These are phyloP conservation scores for Wolfiporia cocos DNA, from an alignment of 1,284 basidiomycete genomes.

Conservation along the genomic window DNA sequence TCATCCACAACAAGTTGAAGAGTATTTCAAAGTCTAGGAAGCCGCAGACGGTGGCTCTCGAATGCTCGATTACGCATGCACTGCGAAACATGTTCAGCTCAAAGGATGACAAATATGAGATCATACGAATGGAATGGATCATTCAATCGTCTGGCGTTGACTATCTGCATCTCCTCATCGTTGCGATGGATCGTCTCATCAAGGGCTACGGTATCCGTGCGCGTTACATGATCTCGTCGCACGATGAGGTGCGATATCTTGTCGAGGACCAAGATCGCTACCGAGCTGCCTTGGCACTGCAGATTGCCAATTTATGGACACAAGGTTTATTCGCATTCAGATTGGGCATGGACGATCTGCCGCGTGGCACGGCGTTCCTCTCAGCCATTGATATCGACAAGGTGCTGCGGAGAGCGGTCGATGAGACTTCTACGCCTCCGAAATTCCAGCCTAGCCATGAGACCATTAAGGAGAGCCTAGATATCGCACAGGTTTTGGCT, in stretches of 20 bases:
- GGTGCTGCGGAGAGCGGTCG: slow-evolving; percentile 92
- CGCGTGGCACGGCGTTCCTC: slow-evolving; percentile 94
- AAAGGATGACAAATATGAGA: slow-evolving; percentile 88
- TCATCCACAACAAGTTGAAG: slow-evolving; percentile 98
- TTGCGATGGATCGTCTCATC: slow-evolving; percentile 90
- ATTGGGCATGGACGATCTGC: slow-evolving; percentile 95
- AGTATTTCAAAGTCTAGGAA: slow-evolving; percentile 85
- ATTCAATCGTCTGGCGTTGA: slow-evolving; percentile 98
- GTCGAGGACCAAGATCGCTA: slow-evolving; percentile 86
- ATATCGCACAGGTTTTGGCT: slow-evolving; percentile 64
- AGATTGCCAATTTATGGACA: slow-evolving; percentile 97
- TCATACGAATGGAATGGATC: slow-evolving; percentile 98
- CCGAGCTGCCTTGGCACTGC: slow-evolving; percentile 85
- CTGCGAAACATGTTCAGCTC: slow-evolving; percentile 80
- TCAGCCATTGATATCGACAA: slow-evolving; percentile 93
- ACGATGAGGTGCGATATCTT: slow-evolving; percentile 95
- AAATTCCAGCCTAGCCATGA: slow-evolving; percentile 82
- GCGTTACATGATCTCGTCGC: slow-evolving; percentile 93
- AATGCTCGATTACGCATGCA: slow-evolving; percentile 91
- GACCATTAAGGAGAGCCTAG: slow-evolving; percentile 79
- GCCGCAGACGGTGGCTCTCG: slow-evolving; percentile 90
- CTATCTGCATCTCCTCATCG: slow-evolving; percentile 95
- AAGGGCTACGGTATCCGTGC: slow-evolving; percentile 82
- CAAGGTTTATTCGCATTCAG: slow-evolving; percentile 88
- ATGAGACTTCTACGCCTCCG: slow-evolving; percentile 95